A percentile compares a stretch with the other conserved stretches of the same genome.
phyloP scores from a whole-genome alignment of 768 basidiomycete species.

The Pisolithus tinctorius region DNA sequence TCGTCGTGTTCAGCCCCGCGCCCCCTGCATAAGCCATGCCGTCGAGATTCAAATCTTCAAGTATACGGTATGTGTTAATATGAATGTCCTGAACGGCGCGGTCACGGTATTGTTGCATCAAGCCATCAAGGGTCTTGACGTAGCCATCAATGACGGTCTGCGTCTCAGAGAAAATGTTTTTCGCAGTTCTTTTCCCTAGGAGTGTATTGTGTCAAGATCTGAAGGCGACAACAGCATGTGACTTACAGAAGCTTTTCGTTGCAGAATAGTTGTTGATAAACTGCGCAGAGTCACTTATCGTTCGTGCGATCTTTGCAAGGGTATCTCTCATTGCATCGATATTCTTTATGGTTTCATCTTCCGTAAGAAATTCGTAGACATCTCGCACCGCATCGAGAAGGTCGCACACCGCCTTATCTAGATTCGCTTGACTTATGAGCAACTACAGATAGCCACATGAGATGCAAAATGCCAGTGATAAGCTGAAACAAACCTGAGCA shows the following conservation, averaged over 20 bases:
- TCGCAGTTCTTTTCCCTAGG: neutral
- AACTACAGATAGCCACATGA: neutral
- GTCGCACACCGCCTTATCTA: neutral
- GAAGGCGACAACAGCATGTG: neutral
- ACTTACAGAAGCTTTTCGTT: neutral
- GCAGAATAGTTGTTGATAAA: neutral
- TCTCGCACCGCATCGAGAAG: neutral
- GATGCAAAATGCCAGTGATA: neutral
- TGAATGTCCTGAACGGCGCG: neutral
- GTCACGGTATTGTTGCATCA: neutral
- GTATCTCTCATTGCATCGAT: neutral
- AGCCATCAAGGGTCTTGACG: neutral
- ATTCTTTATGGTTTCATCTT: neutral
- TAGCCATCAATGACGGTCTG: neutral
- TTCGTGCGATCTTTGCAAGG: neutral
- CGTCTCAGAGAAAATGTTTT: neutral
- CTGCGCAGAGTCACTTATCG: neutral
- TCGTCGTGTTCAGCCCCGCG: constrained; percentile 1
- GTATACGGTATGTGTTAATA: neutral
- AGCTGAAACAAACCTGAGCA: neutral
- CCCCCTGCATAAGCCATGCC: neutral
- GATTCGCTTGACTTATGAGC: neutral
- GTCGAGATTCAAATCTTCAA: neutral
- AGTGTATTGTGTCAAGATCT: neutral
- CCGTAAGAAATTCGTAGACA: neutral